A percentile compares a stretch with the other conserved stretches of the same genome.
Conservation (phyloP, 2,329 filamentous ascomycete genomes). For the Coniella lustricola region DNA sequence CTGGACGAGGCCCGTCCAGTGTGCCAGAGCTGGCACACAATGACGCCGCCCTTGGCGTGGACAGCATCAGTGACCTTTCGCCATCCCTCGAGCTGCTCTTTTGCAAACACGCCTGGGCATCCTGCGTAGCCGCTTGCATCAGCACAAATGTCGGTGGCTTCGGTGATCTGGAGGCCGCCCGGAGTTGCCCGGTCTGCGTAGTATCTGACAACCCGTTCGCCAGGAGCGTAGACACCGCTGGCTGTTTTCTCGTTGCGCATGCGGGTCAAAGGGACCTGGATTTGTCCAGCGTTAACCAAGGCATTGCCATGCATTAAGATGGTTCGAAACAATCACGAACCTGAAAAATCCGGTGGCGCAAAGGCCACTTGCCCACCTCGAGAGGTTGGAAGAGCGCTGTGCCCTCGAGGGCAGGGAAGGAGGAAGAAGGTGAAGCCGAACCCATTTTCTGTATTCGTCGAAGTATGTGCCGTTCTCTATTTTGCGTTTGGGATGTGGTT, state of each 20-base stretch:
- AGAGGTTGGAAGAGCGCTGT: slow-evolving; percentile 29
- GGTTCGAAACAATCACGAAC: slow-evolving; percentile 6
- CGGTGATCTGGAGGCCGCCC: slow-evolving; percentile 25
- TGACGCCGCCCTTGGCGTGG: slow-evolving; percentile 49
- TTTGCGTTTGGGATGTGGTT: background rate
- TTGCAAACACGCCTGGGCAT: slow-evolving; percentile 25
- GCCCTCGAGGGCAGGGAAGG: slow-evolving; percentile 17
- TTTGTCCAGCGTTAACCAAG: background rate
- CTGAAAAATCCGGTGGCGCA: slow-evolving; percentile 32
- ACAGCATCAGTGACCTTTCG: slow-evolving; percentile 50
- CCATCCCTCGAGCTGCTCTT: slow-evolving; percentile 24
- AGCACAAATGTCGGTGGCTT: slow-evolving; percentile 26
- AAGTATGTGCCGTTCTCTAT: background rate
- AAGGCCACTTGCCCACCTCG: slow-evolving; percentile 25
- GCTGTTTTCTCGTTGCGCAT: slow-evolving; percentile 27
- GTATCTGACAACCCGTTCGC: slow-evolving; percentile 22
- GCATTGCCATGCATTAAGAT: slow-evolving; percentile 10
- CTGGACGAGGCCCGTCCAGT: slow-evolving; percentile 23
- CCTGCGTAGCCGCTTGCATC: slow-evolving; percentile 24
- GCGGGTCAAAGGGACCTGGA: slow-evolving; percentile 24
- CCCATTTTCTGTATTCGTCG: slow-evolving; percentile 2
- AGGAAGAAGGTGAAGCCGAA: background rate
- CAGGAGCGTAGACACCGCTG: slow-evolving; percentile 28
- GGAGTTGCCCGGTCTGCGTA: slow-evolving; percentile 26
- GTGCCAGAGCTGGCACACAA: slow-evolving; percentile 51